Percentiles rank a stretch among this genome's conserved stretches.
Conservation (phyloP, 345 rosid genomes). For the Toxicodendron radicans region DNA sequence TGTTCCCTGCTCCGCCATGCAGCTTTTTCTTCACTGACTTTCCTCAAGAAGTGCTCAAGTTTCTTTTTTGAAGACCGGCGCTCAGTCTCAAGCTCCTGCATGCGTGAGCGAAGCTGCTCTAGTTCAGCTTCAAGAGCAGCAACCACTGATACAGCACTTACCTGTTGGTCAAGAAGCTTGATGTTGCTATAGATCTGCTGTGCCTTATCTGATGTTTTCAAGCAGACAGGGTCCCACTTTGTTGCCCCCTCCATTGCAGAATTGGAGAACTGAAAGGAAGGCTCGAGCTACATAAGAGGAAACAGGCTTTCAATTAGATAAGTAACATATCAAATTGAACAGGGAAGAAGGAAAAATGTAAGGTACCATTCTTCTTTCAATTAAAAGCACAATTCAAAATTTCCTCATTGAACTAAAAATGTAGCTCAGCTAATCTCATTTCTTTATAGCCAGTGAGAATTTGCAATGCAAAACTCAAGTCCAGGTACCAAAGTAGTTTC, state of each 20-base stretch:
- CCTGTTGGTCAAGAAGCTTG: conserved; percentile 54
- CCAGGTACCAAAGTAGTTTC: not conserved
- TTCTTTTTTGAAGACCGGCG: conserved; percentile 74
- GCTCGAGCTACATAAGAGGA: conserved; percentile 46
- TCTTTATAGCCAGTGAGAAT: not conserved
- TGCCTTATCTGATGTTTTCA: conserved; percentile 47
- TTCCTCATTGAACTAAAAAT: not conserved
- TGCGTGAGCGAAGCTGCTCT: conserved; percentile 57
- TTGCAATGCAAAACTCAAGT: not conserved
- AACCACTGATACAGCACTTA: conserved; percentile 59
- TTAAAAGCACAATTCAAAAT: not conserved
- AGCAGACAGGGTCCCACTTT: conserved; percentile 74
- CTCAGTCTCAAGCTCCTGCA: conserved; percentile 66
- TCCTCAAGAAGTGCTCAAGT: conserved; percentile 77
- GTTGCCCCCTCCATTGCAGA: conserved; percentile 81
- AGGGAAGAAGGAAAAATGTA: not conserved
- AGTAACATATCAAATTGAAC: not conserved
- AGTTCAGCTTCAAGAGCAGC: conserved; percentile 67
- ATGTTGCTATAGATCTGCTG: conserved; percentile 42
- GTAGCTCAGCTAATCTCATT: not conserved
- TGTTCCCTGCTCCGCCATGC: conserved; percentile 85
- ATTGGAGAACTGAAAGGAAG: conserved; percentile 53
- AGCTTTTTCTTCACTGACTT: conserved; percentile 83
- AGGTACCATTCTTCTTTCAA: not conserved
- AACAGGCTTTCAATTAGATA: conserved; percentile 17